These are phyloP conservation scores for Phytophthora nicotianae DNA, from an alignment of 352 stramenopile species.

Conservation along the genomic window DNA sequence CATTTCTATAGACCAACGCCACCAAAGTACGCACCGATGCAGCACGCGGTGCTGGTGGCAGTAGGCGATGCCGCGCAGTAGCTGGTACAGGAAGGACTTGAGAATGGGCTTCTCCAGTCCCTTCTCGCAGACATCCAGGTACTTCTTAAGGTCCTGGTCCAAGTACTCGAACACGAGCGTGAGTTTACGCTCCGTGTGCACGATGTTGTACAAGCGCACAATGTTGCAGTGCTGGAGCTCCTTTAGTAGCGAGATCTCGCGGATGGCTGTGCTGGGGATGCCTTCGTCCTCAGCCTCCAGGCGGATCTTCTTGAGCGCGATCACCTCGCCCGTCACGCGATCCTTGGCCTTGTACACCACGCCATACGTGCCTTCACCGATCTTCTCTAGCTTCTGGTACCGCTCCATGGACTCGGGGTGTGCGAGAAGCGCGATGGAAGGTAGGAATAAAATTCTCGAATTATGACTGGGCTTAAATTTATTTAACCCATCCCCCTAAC, in stretches of 20 bases:
- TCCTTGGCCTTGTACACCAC: conserved; percentile 99
- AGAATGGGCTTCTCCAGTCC: conserved; percentile 93
- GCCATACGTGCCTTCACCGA: conserved; percentile 98
- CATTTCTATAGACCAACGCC: not conserved
- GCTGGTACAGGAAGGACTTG: conserved; percentile 99
- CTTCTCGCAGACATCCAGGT: conserved; percentile 98
- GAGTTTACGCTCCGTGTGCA: conserved; percentile 99
- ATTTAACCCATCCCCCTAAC: too few species aligned
- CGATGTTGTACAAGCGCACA: conserved; percentile 99
- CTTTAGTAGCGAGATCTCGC: conserved; percentile 99
- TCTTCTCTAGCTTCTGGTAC: conserved; percentile 97
- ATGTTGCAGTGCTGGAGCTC: conserved; percentile 98
- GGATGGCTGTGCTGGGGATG: conserved; percentile 98
- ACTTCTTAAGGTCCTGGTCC: conserved; percentile 99
- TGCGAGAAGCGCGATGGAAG: conserved; percentile 5
- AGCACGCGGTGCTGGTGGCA: conserved; percentile 98
- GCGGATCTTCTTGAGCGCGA: conserved; percentile 99
- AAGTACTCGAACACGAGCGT: conserved; percentile 99
- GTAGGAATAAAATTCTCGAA: not conserved
- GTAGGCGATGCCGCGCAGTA: conserved; percentile 98
- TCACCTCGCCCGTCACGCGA: conserved; percentile 95
- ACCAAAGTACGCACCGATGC: conserved; percentile 66
- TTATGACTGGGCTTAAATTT: not conserved
- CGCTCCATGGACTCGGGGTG: conserved; percentile 67
- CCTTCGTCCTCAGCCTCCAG: conserved; percentile 98